Conservation (phyloP, 345 rosid genomes). For the Lepidium africanum region DNA sequence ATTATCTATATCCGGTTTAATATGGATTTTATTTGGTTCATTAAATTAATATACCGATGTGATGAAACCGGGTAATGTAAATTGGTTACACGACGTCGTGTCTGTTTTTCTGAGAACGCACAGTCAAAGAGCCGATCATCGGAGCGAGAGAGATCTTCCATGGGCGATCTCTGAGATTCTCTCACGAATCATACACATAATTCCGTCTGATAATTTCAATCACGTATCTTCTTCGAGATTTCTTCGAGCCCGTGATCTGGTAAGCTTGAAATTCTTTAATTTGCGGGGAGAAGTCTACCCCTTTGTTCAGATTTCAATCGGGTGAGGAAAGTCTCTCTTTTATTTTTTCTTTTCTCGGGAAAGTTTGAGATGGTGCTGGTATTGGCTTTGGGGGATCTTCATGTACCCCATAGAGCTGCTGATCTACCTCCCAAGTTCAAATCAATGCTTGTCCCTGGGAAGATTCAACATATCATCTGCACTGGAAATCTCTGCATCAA, state of each 20-base stretch:
- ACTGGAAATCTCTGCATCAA: slow-evolving; percentile 88
- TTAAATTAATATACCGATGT: no score
- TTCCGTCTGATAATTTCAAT: neutral
- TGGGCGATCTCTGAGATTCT: slow-evolving; percentile 27
- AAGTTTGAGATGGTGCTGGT: slow-evolving; percentile 65
- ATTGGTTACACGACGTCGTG: slow-evolving; percentile 2
- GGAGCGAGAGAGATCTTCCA: neutral
- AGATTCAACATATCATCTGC: slow-evolving; percentile 94
- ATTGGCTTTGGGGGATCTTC: slow-evolving; percentile 84
- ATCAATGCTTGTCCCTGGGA: slow-evolving; percentile 95
- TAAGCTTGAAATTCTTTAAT: neutral
- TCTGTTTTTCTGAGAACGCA: neutral
- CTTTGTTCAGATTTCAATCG: slow-evolving; percentile 4
- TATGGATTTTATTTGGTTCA: no score
- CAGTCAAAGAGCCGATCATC: slow-evolving; percentile 10
- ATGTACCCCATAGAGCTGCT: slow-evolving; percentile 84
- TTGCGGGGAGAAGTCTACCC: neutral
- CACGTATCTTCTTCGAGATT: neutral
- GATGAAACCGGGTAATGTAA: neutral
- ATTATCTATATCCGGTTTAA: neutral
- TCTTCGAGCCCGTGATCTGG: neutral
- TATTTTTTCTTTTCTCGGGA: neutral
- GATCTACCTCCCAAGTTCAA: slow-evolving; percentile 93
- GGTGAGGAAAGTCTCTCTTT: neutral
- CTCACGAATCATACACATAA: neutral